phyloP scores from a whole-genome alignment of 768 basidiomycete genomes.

The Phaffia australis region DNA sequence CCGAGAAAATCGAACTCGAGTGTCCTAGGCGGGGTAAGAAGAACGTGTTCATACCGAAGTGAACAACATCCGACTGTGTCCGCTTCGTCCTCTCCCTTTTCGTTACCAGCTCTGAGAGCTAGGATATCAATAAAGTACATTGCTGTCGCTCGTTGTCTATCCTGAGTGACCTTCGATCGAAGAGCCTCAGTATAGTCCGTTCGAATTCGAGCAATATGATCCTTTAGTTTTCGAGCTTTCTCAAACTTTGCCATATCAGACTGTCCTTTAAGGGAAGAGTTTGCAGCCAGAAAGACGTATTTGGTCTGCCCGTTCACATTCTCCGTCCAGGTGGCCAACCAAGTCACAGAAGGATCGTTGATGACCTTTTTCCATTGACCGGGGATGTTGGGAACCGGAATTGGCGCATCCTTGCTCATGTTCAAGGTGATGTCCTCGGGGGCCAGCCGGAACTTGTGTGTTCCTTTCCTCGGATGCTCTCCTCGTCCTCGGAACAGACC shows the following conservation, averaged over 20 bases:
- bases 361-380: slow-evolving; percentile 67
- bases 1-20: slow-evolving; percentile 91
- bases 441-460: slow-evolving; percentile 77
- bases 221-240: slow-evolving; percentile 93
- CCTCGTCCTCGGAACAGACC: slow-evolving; percentile 97
- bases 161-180: slow-evolving; percentile 81
- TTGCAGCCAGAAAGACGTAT: slow-evolving; percentile 97
- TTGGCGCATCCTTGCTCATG: slow-evolving; percentile 62
- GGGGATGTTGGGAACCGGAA: slow-evolving; percentile 80
- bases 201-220: slow-evolving; percentile 81
- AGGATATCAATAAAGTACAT: slow-evolving; percentile 98
- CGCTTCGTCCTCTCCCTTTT: slow-evolving; percentile 98
- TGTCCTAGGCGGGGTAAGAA: slow-evolving; percentile 71
- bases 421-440: slow-evolving; percentile 96
- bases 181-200: slow-evolving; percentile 74
- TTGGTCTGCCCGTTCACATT: slow-evolving; percentile 92
- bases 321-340: slow-evolving; percentile 98
- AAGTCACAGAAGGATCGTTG: slow-evolving; percentile 94
- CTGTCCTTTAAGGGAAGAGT: slow-evolving; percentile 93
- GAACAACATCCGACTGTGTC: slow-evolving; percentile 99
- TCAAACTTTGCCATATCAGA: slow-evolving; percentile 97
- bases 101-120: slow-evolving; percentile 96
- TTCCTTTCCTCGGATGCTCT: slow-evolving; percentile 95
- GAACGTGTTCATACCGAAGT: slow-evolving; percentile 90
- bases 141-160: slow-evolving; percentile 93